phyloP scores from a whole-genome alignment of 176 grass and related monocot genomes.

The Otatea glauca region DNA sequence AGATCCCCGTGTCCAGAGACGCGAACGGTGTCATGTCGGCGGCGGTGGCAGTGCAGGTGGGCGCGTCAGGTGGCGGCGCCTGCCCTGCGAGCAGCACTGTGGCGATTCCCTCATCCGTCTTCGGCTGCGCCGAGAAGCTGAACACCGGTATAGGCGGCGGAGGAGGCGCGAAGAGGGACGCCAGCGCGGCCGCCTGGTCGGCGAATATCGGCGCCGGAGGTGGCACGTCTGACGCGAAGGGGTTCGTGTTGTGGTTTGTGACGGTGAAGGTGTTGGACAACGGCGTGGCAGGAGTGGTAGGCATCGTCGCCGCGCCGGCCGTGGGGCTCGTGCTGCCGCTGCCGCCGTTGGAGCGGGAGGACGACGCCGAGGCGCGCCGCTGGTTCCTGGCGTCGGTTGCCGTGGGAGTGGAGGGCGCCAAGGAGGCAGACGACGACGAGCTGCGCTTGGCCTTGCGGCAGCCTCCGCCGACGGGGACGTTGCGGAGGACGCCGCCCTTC shows the following conservation, averaged over 20 bases:
- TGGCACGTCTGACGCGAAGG: conserved; percentile 44
- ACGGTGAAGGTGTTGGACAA: conserved; percentile 20
- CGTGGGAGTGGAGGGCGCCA: conserved; percentile 33
- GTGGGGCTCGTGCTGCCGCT: conserved; percentile 46
- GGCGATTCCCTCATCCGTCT: conserved; percentile 15
- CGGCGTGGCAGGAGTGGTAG: conserved; percentile 13
- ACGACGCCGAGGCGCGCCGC: conserved; percentile 45
- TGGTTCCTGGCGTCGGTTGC: conserved; percentile 39
- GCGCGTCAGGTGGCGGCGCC: not conserved
- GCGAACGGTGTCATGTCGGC: conserved; percentile 49
- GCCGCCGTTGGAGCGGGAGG: conserved; percentile 37
- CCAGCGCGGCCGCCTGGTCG: conserved; percentile 57
- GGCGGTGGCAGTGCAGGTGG: not conserved
- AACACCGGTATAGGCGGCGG: conserved; percentile 47
- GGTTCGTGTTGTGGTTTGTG: conserved; percentile 26
- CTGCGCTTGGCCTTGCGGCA: conserved; percentile 71
- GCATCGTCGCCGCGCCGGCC: not conserved
- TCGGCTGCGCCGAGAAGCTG: conserved; percentile 42
- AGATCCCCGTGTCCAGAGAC: conserved; percentile 51
- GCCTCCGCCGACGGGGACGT: conserved; percentile 87
- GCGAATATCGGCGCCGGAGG: conserved; percentile 59
- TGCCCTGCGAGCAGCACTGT: conserved; percentile 13
- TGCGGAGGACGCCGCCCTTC: conserved; percentile 85
- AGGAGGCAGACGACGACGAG: conserved; percentile 23
- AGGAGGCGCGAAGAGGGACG: conserved; percentile 52